Conservation (phyloP, 352 stramenopile genomes). For the Phytophthora pisi region DNA sequence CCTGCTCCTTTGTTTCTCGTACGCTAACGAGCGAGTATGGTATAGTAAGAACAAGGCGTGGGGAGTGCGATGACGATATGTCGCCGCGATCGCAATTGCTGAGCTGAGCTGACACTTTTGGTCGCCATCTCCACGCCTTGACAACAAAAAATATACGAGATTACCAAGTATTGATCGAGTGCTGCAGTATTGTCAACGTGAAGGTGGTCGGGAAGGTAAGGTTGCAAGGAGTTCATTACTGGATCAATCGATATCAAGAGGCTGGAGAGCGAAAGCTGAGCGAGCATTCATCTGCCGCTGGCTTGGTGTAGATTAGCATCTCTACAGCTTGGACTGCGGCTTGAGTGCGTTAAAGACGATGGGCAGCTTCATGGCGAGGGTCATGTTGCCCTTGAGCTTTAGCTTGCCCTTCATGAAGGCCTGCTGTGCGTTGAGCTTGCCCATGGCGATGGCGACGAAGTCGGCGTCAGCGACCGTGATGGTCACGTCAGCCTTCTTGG, state of each 20-base stretch:
- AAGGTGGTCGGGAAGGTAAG: not conserved
- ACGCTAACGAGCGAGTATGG: slow-evolving; percentile 33
- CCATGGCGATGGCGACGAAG: slow-evolving; percentile 81
- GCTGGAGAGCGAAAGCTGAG: slow-evolving; percentile 5
- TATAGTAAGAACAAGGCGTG: slow-evolving; percentile 36
- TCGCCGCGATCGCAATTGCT: slow-evolving; percentile 9
- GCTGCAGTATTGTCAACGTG: not conserved
- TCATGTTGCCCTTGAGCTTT: slow-evolving; percentile 96
- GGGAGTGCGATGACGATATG: not conserved
- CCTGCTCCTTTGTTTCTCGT: slow-evolving; percentile 23
- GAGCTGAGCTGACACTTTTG: slow-evolving; percentile 8
- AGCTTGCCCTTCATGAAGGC: slow-evolving; percentile 97
- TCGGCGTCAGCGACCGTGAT: slow-evolving; percentile 78
- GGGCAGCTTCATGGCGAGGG: slow-evolving; percentile 94
- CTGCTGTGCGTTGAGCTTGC: slow-evolving; percentile 92
- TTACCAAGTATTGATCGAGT: slow-evolving; percentile 6
- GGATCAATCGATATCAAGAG: slow-evolving; percentile 5
- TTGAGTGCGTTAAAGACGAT: slow-evolving; percentile 92
- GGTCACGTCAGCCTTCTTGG: slow-evolving; percentile 81
- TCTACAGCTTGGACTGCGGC: slow-evolving; percentile 75
- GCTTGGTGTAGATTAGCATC: not conserved
- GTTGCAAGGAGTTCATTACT: slow-evolving; percentile 11
- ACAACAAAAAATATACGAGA: slow-evolving; percentile 34
- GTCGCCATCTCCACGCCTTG: slow-evolving; percentile 13
- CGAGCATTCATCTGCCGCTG: slow-evolving; percentile 9